A percentile compares a stretch with the other conserved stretches of the same genome.
phyloP scores from a whole-genome alignment of 129 eudicot genomes.

The Scalesia atractyloides region DNA sequence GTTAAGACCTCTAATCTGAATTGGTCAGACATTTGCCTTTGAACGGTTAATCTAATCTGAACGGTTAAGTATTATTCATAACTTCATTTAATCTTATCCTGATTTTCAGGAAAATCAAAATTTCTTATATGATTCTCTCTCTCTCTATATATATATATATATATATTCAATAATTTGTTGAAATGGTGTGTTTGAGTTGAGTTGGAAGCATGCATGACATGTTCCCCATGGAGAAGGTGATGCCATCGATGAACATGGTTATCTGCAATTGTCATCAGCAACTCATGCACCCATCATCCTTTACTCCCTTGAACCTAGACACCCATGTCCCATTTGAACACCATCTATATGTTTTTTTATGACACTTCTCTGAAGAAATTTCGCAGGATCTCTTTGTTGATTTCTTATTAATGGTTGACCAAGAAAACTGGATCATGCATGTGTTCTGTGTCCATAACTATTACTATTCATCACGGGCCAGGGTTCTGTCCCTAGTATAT shows the following conservation, averaged over 20 bases:
- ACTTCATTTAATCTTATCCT: too few relatives aligned
- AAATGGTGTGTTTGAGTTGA: constrained; percentile 25
- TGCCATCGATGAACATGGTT: constrained; percentile 21
- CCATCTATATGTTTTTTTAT: not conserved
- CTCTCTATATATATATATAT: not conserved
- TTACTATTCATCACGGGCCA: not conserved
- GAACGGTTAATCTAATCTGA: too few relatives aligned
- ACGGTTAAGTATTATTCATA: too few relatives aligned
- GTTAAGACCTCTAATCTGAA: too few relatives aligned
- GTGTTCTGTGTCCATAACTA: not conserved
- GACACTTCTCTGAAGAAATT: constrained; percentile 2
- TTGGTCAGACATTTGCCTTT: too few relatives aligned
- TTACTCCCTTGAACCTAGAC: constrained; percentile 36
- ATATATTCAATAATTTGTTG: constrained; percentile 22
- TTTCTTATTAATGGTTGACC: constrained; percentile 22
- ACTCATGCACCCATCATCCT: constrained; percentile 31
- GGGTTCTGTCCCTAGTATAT: not conserved
- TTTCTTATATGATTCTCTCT: not conserved
- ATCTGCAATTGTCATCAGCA: constrained; percentile 24
- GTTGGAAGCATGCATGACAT: constrained; percentile 30
- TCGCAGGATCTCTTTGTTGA: constrained; percentile 25
- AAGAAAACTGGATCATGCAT: not conserved
- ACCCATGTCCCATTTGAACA: constrained; percentile 36
- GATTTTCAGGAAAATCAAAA: too few relatives aligned
- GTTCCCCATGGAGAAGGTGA: constrained; percentile 32